Evolutionary conservation across 495 filamentous ascomycete genomes (phyloP), one percentile per base, ranked within the genome.

Genomic region (Parathielavia appendiculata): DNA sequence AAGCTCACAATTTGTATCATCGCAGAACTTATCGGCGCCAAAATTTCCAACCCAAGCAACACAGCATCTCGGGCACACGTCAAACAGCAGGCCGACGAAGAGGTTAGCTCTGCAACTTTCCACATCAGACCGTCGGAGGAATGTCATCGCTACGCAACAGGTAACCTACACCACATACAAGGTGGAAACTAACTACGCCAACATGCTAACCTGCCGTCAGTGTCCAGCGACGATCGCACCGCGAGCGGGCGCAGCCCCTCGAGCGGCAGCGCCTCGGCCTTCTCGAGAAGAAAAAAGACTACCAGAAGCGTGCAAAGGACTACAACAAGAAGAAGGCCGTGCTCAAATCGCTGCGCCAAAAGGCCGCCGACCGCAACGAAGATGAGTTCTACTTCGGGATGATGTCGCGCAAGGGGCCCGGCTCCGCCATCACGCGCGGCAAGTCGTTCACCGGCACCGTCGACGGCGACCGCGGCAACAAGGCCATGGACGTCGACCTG

Each of bases 361-460:
- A 96, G 74, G 92, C 87, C 22, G 79, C 82, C 56, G 84, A 93
- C 43, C 86, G 90, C 61, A 97, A 98, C 71, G 90, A 92, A 41
- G 93, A 98, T 83, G 91, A 96, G 73, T 98, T 97, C 77, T 85
- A 89, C 74, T 96, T 90, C 67, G 87, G 85, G 23, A 98, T 98
- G 93, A 81, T 95, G 71, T 80, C 76, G 50, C 76, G 78, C 35
- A 65, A 69, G 34, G 77, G 78, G 17, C 61, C 68, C 14, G 68
- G 68, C 8, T 50, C 62, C 17, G 12, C 55, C 30, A 58, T 73
- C 11, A 68, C 72, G 14, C 69, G 67, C 4, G 74, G 74, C 39
- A 71, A 73, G 60, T 68, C 63, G 32, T 75, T 71, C 62, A 76
- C 66, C 23, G 80, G 85, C 23, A 77, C 70, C 1, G 73, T 80